phyloP scores from a whole-genome alignment of 768 basidiomycete species.

The Tricholoma terreum region DNA sequence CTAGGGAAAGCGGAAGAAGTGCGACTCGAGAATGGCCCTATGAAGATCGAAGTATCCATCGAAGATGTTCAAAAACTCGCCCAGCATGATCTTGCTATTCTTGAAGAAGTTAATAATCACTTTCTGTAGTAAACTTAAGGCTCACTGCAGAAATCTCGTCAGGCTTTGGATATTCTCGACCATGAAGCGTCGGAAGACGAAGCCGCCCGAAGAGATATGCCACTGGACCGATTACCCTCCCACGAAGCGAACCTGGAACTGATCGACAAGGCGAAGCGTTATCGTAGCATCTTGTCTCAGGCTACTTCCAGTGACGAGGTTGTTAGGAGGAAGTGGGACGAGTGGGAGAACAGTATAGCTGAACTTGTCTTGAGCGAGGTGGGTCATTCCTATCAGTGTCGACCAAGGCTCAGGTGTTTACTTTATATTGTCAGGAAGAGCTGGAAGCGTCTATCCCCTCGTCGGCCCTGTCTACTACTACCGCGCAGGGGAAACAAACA shows the following conservation, averaged over 20 bases:
- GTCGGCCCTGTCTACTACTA: constrained; percentile 42
- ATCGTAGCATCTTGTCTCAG: constrained; percentile 65
- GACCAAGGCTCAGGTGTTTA: background rate
- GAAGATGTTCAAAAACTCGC: constrained; percentile 71
- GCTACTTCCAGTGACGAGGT: constrained; percentile 74
- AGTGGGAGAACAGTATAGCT: constrained; percentile 75
- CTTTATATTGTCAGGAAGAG: constrained; percentile 44
- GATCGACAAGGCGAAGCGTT: constrained; percentile 65
- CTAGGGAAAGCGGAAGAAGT: constrained; percentile 85
- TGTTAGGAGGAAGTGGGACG: constrained; percentile 81
- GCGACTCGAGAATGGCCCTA: constrained; percentile 70
- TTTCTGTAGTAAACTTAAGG: background rate
- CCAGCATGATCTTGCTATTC: constrained; percentile 51
- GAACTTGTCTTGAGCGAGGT: constrained; percentile 67
- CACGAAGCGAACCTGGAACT: constrained; percentile 77
- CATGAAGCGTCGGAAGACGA: constrained; percentile 87
- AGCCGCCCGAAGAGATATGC: constrained; percentile 49
- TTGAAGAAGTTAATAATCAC: constrained; percentile 63
- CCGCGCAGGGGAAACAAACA: constrained; percentile 45
- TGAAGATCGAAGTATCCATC: constrained; percentile 66
- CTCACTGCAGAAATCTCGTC: background rate
- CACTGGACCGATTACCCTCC: constrained; percentile 59
- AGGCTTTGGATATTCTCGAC: constrained; percentile 92
- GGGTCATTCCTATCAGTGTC: constrained; percentile 26
- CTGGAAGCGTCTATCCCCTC: constrained; percentile 70